Base-by-base conservation (phyloP, 2,329 filamentous ascomycete genomes). In the Parascedosporium putredinis region DNA sequence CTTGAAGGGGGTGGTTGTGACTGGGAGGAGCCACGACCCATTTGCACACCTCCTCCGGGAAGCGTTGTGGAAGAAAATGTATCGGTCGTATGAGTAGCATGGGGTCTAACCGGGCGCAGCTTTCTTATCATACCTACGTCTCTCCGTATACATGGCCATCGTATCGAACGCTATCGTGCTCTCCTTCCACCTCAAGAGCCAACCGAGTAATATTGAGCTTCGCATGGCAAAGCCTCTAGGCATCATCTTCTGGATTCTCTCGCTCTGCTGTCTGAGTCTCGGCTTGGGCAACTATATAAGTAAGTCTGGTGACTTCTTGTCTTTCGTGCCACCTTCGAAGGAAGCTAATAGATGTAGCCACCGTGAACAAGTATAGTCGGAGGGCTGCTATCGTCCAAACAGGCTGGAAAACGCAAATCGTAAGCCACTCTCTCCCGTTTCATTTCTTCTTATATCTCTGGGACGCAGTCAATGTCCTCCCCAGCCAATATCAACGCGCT, bases 141-240 rank as follows among this genome's bases (percentile, higher is more conserved):
- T 97, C 2, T 83, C 86, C 27, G 79, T 95, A 58, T 95, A 95
- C 69, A 90, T 97, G 78, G 82, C 88, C 55, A 74, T 98, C 47
- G 88, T 97, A 7, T 81, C 87, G 24, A 79, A 95, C 27, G 91
- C 93, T 47, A 95, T 98, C 56, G 82, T 95, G 8, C 75, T 96
- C 47, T 95, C 88, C 12, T 98, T 98, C 64, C 91, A 98, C 61
- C 75, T 98, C 46, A 90, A 89, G 60, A 72, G 73, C 16, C 68
- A 82, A 58, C 87, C 93, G 1, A 78, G 81, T 0, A 61, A 70
- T 1, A 64, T 88, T 12, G 93, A 98, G 69, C 72, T 79, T 52
- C 78, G 77, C 40, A 82, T 96, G 66, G 84, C 93, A 0, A 74
- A 85, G 53, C 93, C 93, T 0, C 77, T 98, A 2, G 93, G 93